These are phyloP conservation scores for Tagetes patula DNA, from an alignment of 129 eudicot species.

Conservation along the genomic window DNA sequence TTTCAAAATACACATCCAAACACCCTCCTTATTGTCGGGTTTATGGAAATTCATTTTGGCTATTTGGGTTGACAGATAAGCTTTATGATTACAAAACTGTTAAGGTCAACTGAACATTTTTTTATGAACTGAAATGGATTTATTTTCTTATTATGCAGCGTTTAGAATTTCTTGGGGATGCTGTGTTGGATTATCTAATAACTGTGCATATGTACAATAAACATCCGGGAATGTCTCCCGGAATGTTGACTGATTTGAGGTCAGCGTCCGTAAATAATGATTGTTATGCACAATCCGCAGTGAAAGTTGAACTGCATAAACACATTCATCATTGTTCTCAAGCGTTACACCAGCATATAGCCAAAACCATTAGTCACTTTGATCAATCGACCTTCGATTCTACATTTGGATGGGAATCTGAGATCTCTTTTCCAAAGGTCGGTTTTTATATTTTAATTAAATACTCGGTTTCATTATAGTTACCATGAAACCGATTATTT, in stretches of 20 bases:
- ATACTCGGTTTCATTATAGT: neutral
- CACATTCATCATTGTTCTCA: constrained; percentile 77
- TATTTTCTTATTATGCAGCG: constrained; percentile 45
- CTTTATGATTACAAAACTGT: neutral
- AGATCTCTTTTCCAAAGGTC: constrained; percentile 71
- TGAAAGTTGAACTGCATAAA: constrained; percentile 57
- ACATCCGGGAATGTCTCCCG: constrained; percentile 80
- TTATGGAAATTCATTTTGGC: neutral
- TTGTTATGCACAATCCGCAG: constrained; percentile 70
- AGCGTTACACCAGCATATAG: constrained; percentile 52
- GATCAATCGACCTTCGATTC: constrained; percentile 28
- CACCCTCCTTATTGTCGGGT: neutral
- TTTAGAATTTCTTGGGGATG: constrained; percentile 87
- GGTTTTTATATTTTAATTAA: constrained; percentile 9
- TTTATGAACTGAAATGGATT: neutral
- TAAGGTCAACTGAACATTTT: neutral
- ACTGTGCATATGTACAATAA: constrained; percentile 55
- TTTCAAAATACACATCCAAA: neutral
- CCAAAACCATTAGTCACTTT: constrained; percentile 29
- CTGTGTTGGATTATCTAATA: constrained; percentile 72
- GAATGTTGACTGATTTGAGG: constrained; percentile 77
- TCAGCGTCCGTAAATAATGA: constrained; percentile 88
- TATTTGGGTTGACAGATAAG: neutral
- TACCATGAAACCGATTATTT: neutral
- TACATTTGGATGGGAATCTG: constrained; percentile 79